Conservation (phyloP, 305 asterid genomes). For the Rubia occidens region DNA sequence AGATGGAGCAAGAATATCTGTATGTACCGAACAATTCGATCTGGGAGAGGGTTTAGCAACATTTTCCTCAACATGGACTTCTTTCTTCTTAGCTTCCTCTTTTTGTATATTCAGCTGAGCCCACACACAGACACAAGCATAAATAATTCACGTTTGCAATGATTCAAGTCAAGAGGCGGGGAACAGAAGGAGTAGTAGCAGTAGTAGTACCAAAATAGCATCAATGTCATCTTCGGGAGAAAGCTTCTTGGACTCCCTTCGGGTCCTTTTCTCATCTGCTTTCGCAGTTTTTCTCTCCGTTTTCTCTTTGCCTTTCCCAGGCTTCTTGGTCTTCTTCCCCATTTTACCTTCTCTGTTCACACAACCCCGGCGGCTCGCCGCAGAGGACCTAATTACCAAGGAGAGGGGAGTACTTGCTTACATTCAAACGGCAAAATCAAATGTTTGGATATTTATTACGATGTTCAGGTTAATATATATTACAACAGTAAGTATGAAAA, state of each 20-base stretch:
- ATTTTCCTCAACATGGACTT: constrained; percentile 78
- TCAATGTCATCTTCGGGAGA: constrained; percentile 99
- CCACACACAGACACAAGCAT: background rate
- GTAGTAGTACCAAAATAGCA: constrained; percentile 58
- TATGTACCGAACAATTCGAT: constrained; percentile 81
- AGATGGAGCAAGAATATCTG: background rate
- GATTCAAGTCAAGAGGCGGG: background rate
- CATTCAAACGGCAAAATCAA: too few relatives aligned
- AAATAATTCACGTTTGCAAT: background rate
- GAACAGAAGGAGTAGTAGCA: constrained; percentile 12
- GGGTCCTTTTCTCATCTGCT: constrained; percentile 72
- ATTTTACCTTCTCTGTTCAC: constrained; percentile 20
- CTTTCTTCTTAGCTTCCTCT: constrained; percentile 97
- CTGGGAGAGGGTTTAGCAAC: constrained; percentile 91
- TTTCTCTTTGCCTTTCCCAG: constrained; percentile 96
- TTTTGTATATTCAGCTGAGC: constrained; percentile 57
- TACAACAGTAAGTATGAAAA: too few relatives aligned
- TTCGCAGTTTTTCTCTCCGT: constrained; percentile 79
- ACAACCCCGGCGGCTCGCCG: constrained; percentile 11
- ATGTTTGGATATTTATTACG: too few relatives aligned
- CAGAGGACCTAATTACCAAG: background rate
- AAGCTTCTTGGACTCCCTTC: constrained; percentile 77
- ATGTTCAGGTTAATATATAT: too few relatives aligned
- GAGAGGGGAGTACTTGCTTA: background rate
- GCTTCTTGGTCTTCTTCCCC: constrained; percentile 88